Conservation (phyloP, 768 basidiomycete species). For the Zangia roseola region DNA sequence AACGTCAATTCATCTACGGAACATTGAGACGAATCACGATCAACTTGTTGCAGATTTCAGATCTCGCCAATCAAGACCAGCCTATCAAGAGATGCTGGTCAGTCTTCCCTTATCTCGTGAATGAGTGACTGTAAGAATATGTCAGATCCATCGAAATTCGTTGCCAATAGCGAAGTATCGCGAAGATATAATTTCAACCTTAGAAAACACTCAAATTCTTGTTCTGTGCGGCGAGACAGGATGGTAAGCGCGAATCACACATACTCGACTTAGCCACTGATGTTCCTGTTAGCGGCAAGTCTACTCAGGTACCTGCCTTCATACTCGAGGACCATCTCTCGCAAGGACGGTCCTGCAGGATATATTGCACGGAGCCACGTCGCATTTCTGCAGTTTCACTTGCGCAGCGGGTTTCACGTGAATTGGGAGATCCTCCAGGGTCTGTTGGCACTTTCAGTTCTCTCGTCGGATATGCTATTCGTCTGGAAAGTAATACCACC, state of each 20-base stretch:
- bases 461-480: slow-evolving; percentile 91
- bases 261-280: slow-evolving; percentile 20
- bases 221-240: slow-evolving; percentile 86
- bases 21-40: slow-evolving; percentile 35
- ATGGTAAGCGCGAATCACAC: slow-evolving; percentile 51
- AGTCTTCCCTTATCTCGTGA: slow-evolving; percentile 28
- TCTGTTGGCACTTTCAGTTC: slow-evolving; percentile 74
- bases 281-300: slow-evolving; percentile 72
- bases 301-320: slow-evolving; percentile 92
- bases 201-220: slow-evolving; percentile 78
- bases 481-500: slow-evolving; percentile 84
- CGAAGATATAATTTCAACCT: slow-evolving; percentile 60
- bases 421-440: slow-evolving; percentile 83
- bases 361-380: slow-evolving; percentile 93
- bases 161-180: slow-evolving; percentile 89
- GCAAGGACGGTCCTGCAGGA: slow-evolving; percentile 79
- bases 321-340: slow-evolving; percentile 88
- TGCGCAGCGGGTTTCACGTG: slow-evolving; percentile 88
- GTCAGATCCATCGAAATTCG: slow-evolving; percentile 66
- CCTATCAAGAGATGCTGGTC: slow-evolving; percentile 90
- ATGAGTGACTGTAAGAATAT: neutral
- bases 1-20: slow-evolving; percentile 4
- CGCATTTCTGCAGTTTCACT: slow-evolving; percentile 95
- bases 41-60: slow-evolving; percentile 58
- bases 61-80: slow-evolving; percentile 55